Evolutionary conservation across 2,329 filamentous ascomycete genomes (phyloP), one percentile per base, ranked within the genome.

Genomic region (Aspergillus melleus): DNA sequence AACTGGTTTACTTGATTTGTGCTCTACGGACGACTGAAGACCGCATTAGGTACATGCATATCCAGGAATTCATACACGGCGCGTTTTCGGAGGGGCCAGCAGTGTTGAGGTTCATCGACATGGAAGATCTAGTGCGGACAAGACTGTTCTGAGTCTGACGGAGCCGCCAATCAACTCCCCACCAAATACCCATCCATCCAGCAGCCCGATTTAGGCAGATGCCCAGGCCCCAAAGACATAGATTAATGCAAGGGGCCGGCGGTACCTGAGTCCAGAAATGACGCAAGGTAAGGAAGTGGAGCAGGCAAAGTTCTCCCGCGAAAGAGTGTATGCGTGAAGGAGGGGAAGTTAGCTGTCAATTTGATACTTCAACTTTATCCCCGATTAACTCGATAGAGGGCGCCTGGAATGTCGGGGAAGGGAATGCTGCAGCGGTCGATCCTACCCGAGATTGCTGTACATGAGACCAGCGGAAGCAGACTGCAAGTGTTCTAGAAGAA

Each of bases 1-100:
- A 74, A 70, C 59, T 78, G 76, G 76, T 76, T 78, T 61, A 68
- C 57, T 53, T 58, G 52, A 22, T 42, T 29, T 51, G 30, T 20
- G 26, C 12, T 9, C 32, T 50, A 24, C 62, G 36, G 16, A 42
- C 5, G 36, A 5, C 14, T 16, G 36, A n/a, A 42, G 36, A 14
- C 36, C 36, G 16, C 16, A 42, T 8, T n/a, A 42, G 36, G 36
- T 42, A n/a, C 16, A 42, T 42, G 14, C 36, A n/a, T 16, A n/a
- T 42, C 14, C 36, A n/a, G 36, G 6, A 42, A 42, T 42, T 42
- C 3, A 6, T 42, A 42, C 4, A 42, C 14, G 16, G 6, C 12
- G 36, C 36, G 6, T 16, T 16, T 42, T 42, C 36, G 36, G 36
- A 42, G 6, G 16, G 16, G 16, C 16, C n/a, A 14, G 16, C 36